Percentiles rank a stretch among this genome's conserved stretches.
Conservation (phyloP, 2,329 filamentous ascomycete genomes). For the Aaosphaeria arxii region DNA sequence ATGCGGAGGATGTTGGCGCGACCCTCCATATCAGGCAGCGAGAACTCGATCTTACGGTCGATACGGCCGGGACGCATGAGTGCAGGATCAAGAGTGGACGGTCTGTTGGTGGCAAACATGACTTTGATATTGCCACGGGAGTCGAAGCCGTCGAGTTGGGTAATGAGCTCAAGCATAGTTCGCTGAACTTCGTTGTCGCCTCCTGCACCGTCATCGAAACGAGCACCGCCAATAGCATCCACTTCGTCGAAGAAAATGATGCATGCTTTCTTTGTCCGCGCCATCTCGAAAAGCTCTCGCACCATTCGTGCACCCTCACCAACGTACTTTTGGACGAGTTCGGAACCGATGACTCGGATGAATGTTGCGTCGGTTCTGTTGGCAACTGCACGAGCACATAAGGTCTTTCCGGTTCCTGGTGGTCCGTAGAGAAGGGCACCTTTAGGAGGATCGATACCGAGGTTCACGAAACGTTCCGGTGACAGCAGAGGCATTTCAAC, state of each 20-base stretch:
- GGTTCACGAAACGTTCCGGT: slow-evolving; percentile 93
- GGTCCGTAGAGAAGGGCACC: slow-evolving; percentile 95
- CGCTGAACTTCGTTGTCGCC: slow-evolving; percentile 97
- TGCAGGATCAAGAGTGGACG: slow-evolving; percentile 92
- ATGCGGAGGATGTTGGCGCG: slow-evolving; percentile 97
- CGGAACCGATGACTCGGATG: slow-evolving; percentile 96
- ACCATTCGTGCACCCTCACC: slow-evolving; percentile 99
- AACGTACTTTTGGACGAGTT: slow-evolving; percentile 98
- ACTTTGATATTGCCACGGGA: slow-evolving; percentile 98
- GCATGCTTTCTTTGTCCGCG: slow-evolving; percentile 97
- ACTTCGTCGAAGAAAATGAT: slow-evolving; percentile 99
- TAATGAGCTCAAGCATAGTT: slow-evolving; percentile 97
- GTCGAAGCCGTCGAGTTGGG: slow-evolving; percentile 94
- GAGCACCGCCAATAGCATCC: slow-evolving; percentile 90
- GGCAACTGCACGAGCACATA: slow-evolving; percentile 94
- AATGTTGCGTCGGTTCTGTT: slow-evolving; percentile 98
- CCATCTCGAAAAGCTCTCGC: slow-evolving; percentile 98
- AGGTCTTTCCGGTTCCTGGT: slow-evolving; percentile 97
- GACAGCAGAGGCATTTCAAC: slow-evolving; percentile 98
- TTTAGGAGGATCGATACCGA: slow-evolving; percentile 99
- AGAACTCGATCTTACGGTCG: slow-evolving; percentile 98
- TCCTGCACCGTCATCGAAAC: slow-evolving; percentile 94
- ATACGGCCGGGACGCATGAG: slow-evolving; percentile 97
- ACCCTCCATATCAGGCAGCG: slow-evolving; percentile 92
- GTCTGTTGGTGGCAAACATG: slow-evolving; percentile 98